Evolutionary conservation across 2,329 filamentous ascomycete species (phyloP), one percentile per base, ranked within the genome.

Genomic region (Westerdykella aurantiaca): DNA sequence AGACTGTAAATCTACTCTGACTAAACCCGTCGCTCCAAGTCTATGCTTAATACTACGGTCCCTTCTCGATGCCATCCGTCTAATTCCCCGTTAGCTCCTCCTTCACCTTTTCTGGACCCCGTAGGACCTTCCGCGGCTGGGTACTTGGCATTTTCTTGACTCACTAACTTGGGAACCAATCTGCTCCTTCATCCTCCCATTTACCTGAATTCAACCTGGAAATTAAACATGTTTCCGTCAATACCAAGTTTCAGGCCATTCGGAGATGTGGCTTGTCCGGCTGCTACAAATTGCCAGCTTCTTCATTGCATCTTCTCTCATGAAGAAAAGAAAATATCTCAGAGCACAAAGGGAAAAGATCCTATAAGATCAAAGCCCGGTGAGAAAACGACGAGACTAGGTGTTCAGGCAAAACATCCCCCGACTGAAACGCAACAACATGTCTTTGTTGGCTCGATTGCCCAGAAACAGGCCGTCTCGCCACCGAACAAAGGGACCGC

Each of bases 251-350:
- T 52, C 47, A 57, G 53, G 25, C 49, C 49, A 39, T 64, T 63
- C 43, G 48, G 49, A 33, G 55, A 49, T 10, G 38, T 58, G 31
- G 13, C 67, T 22, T 83, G 80, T 59, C 80, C 80, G 7, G 68
- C 72, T 48, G 71, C 70, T 41, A 37, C 63, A 21, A 46, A 49
- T 14, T 83, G 80, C 62, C 55, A 62, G 23, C 64, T 82, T 11
- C 66, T 75, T 12, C 72, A 73, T 49, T 84, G 80, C 65, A 73
- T 82, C 16, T 84, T 82, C 63, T 70, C 66, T 11, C 80, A 83
- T 61, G 60, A 72, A 42, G 42, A 55, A 12, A n/a, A 42, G 31
- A 52, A 45, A 33, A 9, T 46, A 31, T 42, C 47, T 33, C 37
- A 34, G 22, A 25, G 37, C 17, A 39, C 23, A 29, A 29, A 29